These are phyloP conservation scores for Asterochloris sp. DNA, from an alignment of 139 green algal genomes.

Conservation along the genomic window DNA sequence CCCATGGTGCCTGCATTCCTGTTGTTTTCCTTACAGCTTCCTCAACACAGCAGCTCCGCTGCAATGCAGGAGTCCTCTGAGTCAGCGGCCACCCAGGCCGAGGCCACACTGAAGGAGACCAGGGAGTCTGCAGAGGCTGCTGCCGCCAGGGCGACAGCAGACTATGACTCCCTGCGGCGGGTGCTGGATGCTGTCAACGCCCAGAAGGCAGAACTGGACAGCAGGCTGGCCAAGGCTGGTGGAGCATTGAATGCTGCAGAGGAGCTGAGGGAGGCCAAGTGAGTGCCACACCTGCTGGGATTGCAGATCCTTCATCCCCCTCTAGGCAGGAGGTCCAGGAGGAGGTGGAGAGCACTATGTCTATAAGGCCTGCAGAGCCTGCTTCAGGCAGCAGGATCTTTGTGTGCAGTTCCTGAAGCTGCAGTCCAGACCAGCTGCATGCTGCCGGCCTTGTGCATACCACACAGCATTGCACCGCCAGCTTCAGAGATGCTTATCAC, in stretches of 20 bases:
- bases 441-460: no score
- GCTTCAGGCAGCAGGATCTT: no score
- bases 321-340: no score
- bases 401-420: no score
- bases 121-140: slow-evolving; percentile 10
- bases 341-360: no score
- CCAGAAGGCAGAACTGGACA: slow-evolving; percentile 43
- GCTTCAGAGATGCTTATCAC: no score
- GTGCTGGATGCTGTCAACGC: slow-evolving; percentile 23
- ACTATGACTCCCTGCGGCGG: slow-evolving; percentile 23
- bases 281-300: background rate
- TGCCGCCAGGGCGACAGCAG: slow-evolving; percentile 11
- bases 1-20: background rate
- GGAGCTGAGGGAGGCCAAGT: slow-evolving; percentile 76
- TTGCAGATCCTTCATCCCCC: no score
- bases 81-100: background rate
- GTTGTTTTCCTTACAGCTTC: background rate
- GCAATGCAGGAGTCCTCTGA: slow-evolving; percentile 7
- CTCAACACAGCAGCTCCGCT: background rate
- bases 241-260: slow-evolving; percentile 66
- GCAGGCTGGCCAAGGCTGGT: slow-evolving; percentile 61
- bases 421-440: no score
- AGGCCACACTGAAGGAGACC: background rate
- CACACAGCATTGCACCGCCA: no score
- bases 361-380: no score